A percentile compares a stretch with the other conserved stretches of the same genome.
These are phyloP conservation scores for Fusarium armeniacum DNA, from an alignment of 2,329 filamentous ascomycete species.

Conservation along the genomic window DNA sequence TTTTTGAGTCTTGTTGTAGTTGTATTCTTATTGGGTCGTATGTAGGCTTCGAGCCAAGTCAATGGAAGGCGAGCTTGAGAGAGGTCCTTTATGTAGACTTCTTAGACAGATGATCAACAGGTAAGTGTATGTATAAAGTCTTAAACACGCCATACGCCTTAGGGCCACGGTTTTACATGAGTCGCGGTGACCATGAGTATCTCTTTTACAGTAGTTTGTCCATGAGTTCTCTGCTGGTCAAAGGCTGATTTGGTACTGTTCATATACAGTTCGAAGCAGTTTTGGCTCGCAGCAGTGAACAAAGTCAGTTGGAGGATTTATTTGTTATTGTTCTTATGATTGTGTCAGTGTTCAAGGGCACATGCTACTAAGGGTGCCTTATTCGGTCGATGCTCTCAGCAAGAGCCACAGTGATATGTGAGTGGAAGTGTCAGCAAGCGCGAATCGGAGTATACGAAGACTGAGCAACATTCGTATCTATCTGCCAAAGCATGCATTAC, in stretches of 20 bases:
- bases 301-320: too few species aligned
- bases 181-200: not conserved
- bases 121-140: not conserved
- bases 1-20: not conserved
- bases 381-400: not conserved
- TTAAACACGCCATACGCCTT: not conserved
- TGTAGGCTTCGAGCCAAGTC: not conserved
- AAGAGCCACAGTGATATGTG: not conserved
- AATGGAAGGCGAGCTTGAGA: not conserved
- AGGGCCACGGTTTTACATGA: too few species aligned
- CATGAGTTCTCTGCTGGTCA: not conserved
- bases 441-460: not conserved
- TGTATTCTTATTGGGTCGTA: not conserved
- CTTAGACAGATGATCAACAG: not conserved
- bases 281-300: not conserved
- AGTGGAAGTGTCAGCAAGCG: not conserved
- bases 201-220: not conserved
- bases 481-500: not conserved
- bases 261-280: not conserved
- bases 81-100: not conserved
- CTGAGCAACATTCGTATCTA: not conserved
- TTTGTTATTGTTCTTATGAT: not conserved
- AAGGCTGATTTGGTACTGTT: not conserved
- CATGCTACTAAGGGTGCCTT: not conserved
- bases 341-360: not conserved